phyloP scores from a whole-genome alignment of 176 grass and related monocot species.

The Dendrocalamus sinicus region DNA sequence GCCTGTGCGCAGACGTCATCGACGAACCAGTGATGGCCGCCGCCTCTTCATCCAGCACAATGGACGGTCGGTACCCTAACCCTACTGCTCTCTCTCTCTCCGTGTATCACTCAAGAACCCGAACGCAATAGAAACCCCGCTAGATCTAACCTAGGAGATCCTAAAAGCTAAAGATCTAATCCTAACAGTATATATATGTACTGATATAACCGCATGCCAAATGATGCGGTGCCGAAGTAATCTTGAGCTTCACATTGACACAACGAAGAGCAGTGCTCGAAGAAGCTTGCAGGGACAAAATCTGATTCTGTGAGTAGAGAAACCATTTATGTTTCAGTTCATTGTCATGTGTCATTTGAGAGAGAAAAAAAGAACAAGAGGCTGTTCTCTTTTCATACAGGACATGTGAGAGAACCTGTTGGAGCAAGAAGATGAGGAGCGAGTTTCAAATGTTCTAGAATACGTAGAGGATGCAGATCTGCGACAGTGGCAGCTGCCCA shows the following conservation, averaged over 20 bases:
- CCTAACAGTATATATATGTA: too few relatives aligned
- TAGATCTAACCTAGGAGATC: too few relatives aligned
- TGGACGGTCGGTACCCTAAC: too few relatives aligned
- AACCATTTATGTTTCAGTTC: slow-evolving; percentile 31
- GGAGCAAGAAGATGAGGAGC: slow-evolving; percentile 54
- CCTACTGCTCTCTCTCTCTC: too few relatives aligned
- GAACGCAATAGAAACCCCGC: too few relatives aligned
- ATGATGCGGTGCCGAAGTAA: slow-evolving; percentile 48
- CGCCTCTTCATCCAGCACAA: too few relatives aligned
- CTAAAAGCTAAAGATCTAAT: too few relatives aligned
- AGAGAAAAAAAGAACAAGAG: neutral
- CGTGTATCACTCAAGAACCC: too few relatives aligned
- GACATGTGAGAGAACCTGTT: slow-evolving; percentile 39
- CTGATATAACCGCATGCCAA: too few relatives aligned
- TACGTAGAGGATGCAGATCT: slow-evolving; percentile 86
- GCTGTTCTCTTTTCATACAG: slow-evolving; percentile 45
- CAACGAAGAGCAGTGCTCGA: slow-evolving; percentile 58
- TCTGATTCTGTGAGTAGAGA: slow-evolving; percentile 49
- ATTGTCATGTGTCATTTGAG: slow-evolving; percentile 16
- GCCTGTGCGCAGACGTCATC: too few relatives aligned
- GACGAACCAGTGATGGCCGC: too few relatives aligned
- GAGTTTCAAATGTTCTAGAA: slow-evolving; percentile 58
- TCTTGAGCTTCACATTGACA: slow-evolving; percentile 73
- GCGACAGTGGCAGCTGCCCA: slow-evolving; percentile 58
- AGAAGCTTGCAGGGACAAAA: slow-evolving; percentile 34